Base-by-base conservation (phyloP, 2,329 filamentous ascomycete genomes). In the Immersiporthe knoxdaviesiana region DNA sequence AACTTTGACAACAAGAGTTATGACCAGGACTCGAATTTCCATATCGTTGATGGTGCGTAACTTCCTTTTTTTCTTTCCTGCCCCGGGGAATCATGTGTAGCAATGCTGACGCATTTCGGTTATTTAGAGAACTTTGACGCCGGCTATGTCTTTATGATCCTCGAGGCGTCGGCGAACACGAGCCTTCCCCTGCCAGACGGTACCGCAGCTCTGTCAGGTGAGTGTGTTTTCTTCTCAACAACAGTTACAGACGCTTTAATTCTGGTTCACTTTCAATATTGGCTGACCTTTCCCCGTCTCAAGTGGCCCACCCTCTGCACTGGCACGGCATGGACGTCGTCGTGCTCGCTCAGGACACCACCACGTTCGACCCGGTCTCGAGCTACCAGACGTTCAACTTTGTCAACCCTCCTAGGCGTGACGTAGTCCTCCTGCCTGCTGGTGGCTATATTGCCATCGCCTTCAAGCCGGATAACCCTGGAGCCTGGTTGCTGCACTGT, bases 401-500 rank as follows among this genome's bases (percentile, higher is more conserved):
- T 66, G 65, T 72, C 58, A 81, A 82, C 41, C 80, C 80, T 0
- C 75, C 77, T 2, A 76, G 80, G 47, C 76, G 80, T 11, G 80
- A 82, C 66, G 78, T 78, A 1, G 76, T 78, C 12, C 75, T 78
- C 7, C 70, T 82, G 50, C 80, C 80, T 0, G 72, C 72, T 0
- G 72, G 72, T 3, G 80, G 79, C 1, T 80, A 78, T 44, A 71
- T 82, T 56, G 76, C 81, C 21, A 73, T 82, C 27, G 79, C 79
- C 0, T 81, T 81, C 73, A 75, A 75, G 61, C 74, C 76, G 1
- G 79, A 82, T 63, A 82, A 82, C 69, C 80, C 80, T 0, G 83
- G 73, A 83, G 84, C 1, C 71, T 81, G 80, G 79, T 69, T 80
- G 39, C 74, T 81, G 72, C 80, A 82, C 68, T 81, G 79, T 72